These are phyloP conservation scores for Hypsizygus ulmarius DNA, from an alignment of 1,284 basidiomycete genomes.

Conservation along the genomic window DNA sequence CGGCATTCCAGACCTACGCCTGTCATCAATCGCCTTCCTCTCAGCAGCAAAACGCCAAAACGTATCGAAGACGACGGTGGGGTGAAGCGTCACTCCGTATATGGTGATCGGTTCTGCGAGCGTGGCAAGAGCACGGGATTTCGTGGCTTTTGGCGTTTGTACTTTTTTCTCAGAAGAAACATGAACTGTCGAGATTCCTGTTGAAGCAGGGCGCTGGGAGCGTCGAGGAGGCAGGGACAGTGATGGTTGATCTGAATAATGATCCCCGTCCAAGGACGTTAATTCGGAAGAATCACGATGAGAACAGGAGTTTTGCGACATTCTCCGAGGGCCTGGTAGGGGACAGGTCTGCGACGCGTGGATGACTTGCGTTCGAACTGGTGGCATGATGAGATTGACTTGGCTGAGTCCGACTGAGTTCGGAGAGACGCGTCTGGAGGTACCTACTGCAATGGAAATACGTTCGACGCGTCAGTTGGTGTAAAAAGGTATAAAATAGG, in stretches of 20 bases:
- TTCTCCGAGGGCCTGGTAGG: neutral
- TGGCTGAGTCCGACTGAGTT: too few species aligned
- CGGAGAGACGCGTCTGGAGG: neutral
- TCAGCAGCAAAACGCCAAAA: slow-evolving; percentile 58
- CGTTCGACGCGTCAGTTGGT: neutral
- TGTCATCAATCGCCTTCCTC: slow-evolving; percentile 53
- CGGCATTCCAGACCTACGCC: slow-evolving; percentile 44
- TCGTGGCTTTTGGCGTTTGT: neutral
- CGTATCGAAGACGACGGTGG: slow-evolving; percentile 55
- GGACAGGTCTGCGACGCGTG: neutral
- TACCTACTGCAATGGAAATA: neutral
- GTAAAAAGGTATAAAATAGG: neutral
- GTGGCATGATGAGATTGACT: slow-evolving; percentile 11
- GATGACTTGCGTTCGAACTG: slow-evolving; percentile 10
- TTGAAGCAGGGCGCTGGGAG: too few species aligned
- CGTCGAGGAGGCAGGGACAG: too few species aligned
- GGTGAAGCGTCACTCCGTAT: slow-evolving; percentile 34
- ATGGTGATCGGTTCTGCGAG: slow-evolving; percentile 31
- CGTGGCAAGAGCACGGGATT: neutral
- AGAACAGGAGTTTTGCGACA: neutral
- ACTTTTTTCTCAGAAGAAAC: neutral
- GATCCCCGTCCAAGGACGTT: slow-evolving; percentile 7
- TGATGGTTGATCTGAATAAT: neutral
- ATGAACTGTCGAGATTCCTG: too few species aligned
- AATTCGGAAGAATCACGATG: slow-evolving; percentile 4